Evolutionary conservation across 352 stramenopile genomes (phyloP).

Genomic region (Phytophthora ohioensis): DNA sequence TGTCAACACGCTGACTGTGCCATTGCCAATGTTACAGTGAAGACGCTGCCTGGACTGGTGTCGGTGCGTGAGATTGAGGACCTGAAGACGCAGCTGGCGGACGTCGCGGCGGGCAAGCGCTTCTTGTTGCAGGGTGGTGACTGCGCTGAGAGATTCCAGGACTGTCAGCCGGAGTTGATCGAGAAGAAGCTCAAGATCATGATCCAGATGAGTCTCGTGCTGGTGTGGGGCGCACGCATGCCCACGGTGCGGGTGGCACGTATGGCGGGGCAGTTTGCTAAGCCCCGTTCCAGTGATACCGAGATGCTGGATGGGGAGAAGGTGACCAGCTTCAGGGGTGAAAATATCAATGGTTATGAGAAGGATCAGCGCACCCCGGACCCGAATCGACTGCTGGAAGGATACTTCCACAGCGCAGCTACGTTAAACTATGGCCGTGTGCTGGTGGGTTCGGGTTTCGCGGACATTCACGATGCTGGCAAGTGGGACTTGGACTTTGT

Average conservation of each 20-base stretch:
- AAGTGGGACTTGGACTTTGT: conserved; percentile 99
- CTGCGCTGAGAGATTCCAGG: conserved; percentile 97
- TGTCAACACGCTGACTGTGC: background rate
- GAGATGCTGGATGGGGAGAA: conserved; percentile 95
- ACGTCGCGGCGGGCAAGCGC: conserved; percentile 95
- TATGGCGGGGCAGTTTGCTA: conserved; percentile 99
- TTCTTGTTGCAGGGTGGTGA: conserved; percentile 99
- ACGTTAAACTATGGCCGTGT: conserved; percentile 98
- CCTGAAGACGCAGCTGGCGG: conserved; percentile 92
- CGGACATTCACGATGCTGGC: conserved; percentile 96
- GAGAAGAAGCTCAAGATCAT: conserved; percentile 96
- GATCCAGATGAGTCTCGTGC: conserved; percentile 97
- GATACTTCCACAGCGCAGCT: conserved; percentile 97
- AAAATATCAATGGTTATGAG: conserved; percentile 98
- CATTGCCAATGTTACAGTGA: conserved; percentile 60
- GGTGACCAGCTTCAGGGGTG: conserved; percentile 96
- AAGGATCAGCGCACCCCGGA: conserved; percentile 94
- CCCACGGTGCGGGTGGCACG: conserved; percentile 96
- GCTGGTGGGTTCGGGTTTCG: conserved; percentile 96
- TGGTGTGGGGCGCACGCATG: conserved; percentile 98
- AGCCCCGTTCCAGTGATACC: conserved; percentile 95
- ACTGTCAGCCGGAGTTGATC: conserved; percentile 88
- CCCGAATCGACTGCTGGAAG: conserved; percentile 94
- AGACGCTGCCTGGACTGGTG: conserved; percentile 91
- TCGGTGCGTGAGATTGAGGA: conserved; percentile 96